Evolutionary conservation across 1,284 basidiomycete genomes (phyloP).

Genomic region (Sanghuangporus sanghuang): DNA sequence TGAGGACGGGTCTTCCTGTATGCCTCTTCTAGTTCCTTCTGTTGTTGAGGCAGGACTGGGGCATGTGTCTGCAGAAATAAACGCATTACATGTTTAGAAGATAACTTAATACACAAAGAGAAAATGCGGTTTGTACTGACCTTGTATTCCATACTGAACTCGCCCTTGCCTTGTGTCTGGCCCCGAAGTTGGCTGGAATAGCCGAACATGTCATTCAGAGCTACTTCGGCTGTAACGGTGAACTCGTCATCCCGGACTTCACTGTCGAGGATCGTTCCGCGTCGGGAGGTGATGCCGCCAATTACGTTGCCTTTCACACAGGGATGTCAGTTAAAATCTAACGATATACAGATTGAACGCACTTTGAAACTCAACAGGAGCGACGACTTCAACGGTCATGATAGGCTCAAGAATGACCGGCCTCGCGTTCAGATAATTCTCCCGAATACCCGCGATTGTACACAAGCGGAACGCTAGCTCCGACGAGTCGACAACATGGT

Average conservation of each 20-base stretch:
- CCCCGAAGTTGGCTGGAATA: slow-evolving; percentile 92
- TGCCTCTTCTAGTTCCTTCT: slow-evolving; percentile 76
- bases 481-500: slow-evolving; percentile 95
- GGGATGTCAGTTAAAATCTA: not conserved
- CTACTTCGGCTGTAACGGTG: slow-evolving; percentile 86
- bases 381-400: slow-evolving; percentile 98
- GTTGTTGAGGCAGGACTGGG: slow-evolving; percentile 86
- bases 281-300: slow-evolving; percentile 88
- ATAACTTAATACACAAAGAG: not conserved
- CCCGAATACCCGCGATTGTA: slow-evolving; percentile 89
- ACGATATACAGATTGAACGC: slow-evolving; percentile 23
- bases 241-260: slow-evolving; percentile 98
- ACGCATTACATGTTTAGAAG: not conserved
- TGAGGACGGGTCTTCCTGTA: slow-evolving; percentile 48
- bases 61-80: slow-evolving; percentile 51
- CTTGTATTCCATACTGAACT: slow-evolving; percentile 97
- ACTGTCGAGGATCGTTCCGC: slow-evolving; percentile 94
- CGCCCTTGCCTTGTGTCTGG: slow-evolving; percentile 93
- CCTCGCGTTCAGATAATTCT: slow-evolving; percentile 75
- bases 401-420: slow-evolving; percentile 93
- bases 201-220: slow-evolving; percentile 98
- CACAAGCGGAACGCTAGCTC: slow-evolving; percentile 94
- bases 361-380: slow-evolving; percentile 97
- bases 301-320: slow-evolving; percentile 70
- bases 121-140: slow-evolving; percentile 33